These are phyloP conservation scores for Pyronema omphalodes DNA, from an alignment of 495 filamentous ascomycete species.

Conservation along the genomic window DNA sequence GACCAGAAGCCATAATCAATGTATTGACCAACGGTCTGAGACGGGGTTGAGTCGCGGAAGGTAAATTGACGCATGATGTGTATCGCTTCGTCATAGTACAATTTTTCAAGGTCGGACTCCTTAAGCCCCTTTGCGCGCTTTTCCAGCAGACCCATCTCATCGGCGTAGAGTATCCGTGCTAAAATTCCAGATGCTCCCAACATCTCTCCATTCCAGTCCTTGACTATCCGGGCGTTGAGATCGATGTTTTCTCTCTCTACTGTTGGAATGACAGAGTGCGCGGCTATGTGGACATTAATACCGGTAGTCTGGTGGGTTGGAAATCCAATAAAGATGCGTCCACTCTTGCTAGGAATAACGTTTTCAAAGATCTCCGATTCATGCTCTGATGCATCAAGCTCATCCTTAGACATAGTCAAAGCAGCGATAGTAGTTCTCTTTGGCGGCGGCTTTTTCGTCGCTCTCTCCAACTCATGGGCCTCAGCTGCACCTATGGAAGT, in stretches of 20 bases:
- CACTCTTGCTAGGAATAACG: slow-evolving; percentile 73
- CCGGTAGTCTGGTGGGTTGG: slow-evolving; percentile 94
- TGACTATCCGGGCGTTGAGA: slow-evolving; percentile 82
- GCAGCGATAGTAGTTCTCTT: slow-evolving; percentile 68
- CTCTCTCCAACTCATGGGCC: slow-evolving; percentile 75
- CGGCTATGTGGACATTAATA: slow-evolving; percentile 89
- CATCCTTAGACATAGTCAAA: slow-evolving; percentile 79
- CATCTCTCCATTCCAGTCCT: slow-evolving; percentile 93
- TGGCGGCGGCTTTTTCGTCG: slow-evolving; percentile 91
- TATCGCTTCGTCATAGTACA: slow-evolving; percentile 52
- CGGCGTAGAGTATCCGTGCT: slow-evolving; percentile 65
- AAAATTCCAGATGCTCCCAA: slow-evolving; percentile 78
- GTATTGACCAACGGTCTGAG: slow-evolving; percentile 52
- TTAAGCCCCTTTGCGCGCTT: slow-evolving; percentile 34
- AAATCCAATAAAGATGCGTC: slow-evolving; percentile 91
- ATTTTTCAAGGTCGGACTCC: slow-evolving; percentile 36
- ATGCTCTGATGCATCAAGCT: slow-evolving; percentile 45
- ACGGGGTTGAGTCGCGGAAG: slow-evolving; percentile 76
- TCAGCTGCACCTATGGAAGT: slow-evolving; percentile 49
- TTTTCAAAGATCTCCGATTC: slow-evolving; percentile 69
- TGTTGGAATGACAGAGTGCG: slow-evolving; percentile 89
- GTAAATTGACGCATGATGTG: slow-evolving; percentile 68
- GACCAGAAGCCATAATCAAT: slow-evolving; percentile 94
- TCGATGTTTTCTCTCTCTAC: slow-evolving; percentile 97
- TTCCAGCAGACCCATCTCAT: slow-evolving; percentile 65